Conservation (phyloP, 805 yeast species). For the Wickerhamomyces hampshirensis region DNA sequence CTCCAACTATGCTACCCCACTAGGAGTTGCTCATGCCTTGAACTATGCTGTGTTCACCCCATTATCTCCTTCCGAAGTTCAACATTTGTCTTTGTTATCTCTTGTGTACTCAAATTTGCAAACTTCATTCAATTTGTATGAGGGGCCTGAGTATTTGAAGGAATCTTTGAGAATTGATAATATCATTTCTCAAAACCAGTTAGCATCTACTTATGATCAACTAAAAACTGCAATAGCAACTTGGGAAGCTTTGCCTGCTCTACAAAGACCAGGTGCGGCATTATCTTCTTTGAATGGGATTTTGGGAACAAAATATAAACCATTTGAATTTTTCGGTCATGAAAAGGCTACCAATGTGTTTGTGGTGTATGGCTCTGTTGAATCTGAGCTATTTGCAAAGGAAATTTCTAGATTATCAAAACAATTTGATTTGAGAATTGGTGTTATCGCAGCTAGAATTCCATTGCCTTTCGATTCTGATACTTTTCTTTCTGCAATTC, state of each 20-base stretch:
- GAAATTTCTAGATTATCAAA: conserved; percentile 29
- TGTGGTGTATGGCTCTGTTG: conserved; percentile 74
- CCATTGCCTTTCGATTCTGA: conserved; percentile 74
- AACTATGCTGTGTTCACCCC: conserved; percentile 71
- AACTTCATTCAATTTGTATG: conserved; percentile 68
- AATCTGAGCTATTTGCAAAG: conserved; percentile 48
- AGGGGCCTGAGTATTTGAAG: conserved; percentile 65
- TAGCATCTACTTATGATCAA: conserved; percentile 34
- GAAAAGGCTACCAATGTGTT: conserved; percentile 64
- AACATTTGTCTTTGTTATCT: conserved; percentile 60
- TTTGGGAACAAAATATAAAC: conserved; percentile 49
- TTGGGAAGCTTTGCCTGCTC: conserved; percentile 24
- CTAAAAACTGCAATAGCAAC: conserved; percentile 29
- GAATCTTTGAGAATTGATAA: conserved; percentile 37
- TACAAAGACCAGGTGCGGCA: conserved; percentile 40
- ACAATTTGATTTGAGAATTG: conserved; percentile 37
- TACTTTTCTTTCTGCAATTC: conserved; percentile 55
- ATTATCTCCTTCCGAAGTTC: conserved; percentile 55
- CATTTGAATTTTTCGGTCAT: conserved; percentile 70
- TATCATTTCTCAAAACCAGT: conserved; percentile 34
- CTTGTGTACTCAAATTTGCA: conserved; percentile 52
- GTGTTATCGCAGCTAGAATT: conserved; percentile 66
- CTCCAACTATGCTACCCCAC: conserved; percentile 59
- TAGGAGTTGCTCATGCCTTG: conserved; percentile 57
- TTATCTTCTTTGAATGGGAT: conserved; percentile 46